Evolutionary conservation across 805 yeast genomes (phyloP).

Genomic region (Wickerhamiella australiensis): DNA sequence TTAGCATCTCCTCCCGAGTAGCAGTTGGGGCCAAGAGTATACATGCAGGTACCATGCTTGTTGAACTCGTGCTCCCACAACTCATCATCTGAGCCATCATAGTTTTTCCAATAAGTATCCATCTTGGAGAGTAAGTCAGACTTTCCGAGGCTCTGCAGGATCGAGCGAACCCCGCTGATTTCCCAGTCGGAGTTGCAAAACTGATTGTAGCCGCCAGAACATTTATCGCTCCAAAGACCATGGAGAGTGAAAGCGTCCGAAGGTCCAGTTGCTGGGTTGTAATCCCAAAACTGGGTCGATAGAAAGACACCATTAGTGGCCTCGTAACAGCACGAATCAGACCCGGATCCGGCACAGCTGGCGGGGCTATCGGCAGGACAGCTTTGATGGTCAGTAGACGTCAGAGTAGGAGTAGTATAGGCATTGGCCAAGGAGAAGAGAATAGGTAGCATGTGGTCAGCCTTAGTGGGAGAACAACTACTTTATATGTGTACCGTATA

Average conservation of each 20-base stretch:
- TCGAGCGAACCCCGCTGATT: slow-evolving; percentile 38
- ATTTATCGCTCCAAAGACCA: slow-evolving; percentile 82
- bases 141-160: slow-evolving; percentile 35
- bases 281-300: slow-evolving; percentile 91
- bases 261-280: slow-evolving; percentile 61
- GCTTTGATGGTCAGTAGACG: slow-evolving; percentile 19
- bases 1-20: slow-evolving; percentile 31
- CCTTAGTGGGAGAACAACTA: not conserved
- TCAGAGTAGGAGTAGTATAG: slow-evolving; percentile 21
- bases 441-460: not conserved
- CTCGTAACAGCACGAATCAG: slow-evolving; percentile 72
- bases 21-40: slow-evolving; percentile 62
- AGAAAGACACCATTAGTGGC: slow-evolving; percentile 73
- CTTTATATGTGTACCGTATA: not conserved
- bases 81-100: slow-evolving; percentile 51
- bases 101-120: slow-evolving; percentile 60
- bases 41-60: slow-evolving; percentile 88
- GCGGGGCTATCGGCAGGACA: slow-evolving; percentile 28
- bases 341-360: slow-evolving; percentile 30
- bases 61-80: slow-evolving; percentile 89
- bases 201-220: slow-evolving; percentile 71
- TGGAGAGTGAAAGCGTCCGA: slow-evolving; percentile 63
- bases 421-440: not conserved
- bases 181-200: slow-evolving; percentile 56
- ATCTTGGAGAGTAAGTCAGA: slow-evolving; percentile 44